A percentile compares a stretch with the other conserved stretches of the same genome.
These are phyloP conservation scores for Tubosaeta sp. DNA, from an alignment of 768 basidiomycete genomes.

Conservation along the genomic window DNA sequence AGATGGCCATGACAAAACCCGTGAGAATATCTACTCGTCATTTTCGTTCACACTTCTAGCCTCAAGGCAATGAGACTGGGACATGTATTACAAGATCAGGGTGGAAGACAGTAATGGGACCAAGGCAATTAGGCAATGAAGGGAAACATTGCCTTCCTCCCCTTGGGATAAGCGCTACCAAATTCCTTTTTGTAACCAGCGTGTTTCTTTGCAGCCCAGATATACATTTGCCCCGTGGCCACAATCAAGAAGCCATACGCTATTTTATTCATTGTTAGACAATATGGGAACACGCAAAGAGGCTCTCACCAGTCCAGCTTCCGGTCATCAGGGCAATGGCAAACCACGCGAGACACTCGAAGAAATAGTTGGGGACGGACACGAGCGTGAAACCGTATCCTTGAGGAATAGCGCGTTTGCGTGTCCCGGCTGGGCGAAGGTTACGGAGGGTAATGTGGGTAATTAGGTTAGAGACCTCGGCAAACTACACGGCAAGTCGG, in stretches of 20 bases:
- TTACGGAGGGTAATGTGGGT: conserved; percentile 80
- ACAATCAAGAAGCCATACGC: conserved; percentile 64
- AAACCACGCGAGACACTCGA: conserved; percentile 78
- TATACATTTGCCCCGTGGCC: conserved; percentile 61
- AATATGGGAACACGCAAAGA: background rate
- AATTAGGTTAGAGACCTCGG: conserved; percentile 78
- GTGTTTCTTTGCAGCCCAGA: conserved; percentile 94
- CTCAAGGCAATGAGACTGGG: too few species aligned
- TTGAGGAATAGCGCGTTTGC: conserved; percentile 78
- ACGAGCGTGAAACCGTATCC: conserved; percentile 90
- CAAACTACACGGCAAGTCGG: conserved; percentile 47
- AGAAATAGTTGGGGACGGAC: conserved; percentile 92
- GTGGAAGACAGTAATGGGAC: too few species aligned
- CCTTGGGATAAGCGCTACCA: conserved; percentile 74
- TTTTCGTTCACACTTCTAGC: too few species aligned
- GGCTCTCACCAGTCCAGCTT: conserved; percentile 61
- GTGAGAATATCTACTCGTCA: background rate
- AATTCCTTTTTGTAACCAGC: conserved; percentile 89
- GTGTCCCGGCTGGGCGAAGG: conserved; percentile 78
- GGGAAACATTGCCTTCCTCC: conserved; percentile 76
- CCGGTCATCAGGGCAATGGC: conserved; percentile 73
- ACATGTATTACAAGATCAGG: too few species aligned
- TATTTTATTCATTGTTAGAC: conserved; percentile 23
- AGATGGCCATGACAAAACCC: conserved; percentile 62
- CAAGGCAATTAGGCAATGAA: conserved; percentile 38